These are phyloP conservation scores for Penium margaritaceum DNA, from an alignment of 139 green algal genomes.

Conservation along the genomic window DNA sequence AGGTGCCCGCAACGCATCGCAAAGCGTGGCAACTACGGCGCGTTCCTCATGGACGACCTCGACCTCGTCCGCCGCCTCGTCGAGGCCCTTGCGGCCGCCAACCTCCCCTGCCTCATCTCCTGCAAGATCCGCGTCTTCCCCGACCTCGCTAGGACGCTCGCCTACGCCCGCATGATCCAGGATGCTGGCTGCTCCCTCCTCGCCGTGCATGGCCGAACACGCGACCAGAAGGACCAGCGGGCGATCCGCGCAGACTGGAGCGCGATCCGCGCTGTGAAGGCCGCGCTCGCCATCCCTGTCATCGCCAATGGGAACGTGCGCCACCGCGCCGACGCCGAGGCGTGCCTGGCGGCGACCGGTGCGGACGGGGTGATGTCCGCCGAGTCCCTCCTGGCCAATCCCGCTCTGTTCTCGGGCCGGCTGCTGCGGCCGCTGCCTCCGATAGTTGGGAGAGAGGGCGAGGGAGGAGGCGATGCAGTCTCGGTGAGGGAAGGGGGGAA, in stretches of 20 bases:
- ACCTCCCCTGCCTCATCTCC: slow-evolving; percentile 33
- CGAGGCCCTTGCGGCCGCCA: background rate
- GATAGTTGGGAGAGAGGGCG: no score
- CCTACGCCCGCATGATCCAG: slow-evolving; percentile 88
- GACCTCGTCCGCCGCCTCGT: slow-evolving; percentile 41
- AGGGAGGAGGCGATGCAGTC: no score
- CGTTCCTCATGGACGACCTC: slow-evolving; percentile 60
- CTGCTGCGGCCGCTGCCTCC: no score
- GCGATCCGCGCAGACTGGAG: slow-evolving; percentile 70
- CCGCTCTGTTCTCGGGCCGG: slow-evolving; percentile 48
- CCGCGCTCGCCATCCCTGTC: slow-evolving; percentile 48
- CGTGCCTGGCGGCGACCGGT: slow-evolving; percentile 49
- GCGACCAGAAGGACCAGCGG: slow-evolving; percentile 76
- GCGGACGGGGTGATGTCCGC: slow-evolving; percentile 51
- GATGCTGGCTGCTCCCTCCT: slow-evolving; percentile 72
- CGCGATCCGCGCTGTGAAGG: slow-evolving; percentile 60
- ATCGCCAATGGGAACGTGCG: slow-evolving; percentile 55
- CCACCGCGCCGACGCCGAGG: slow-evolving; percentile 34
- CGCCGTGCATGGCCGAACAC: slow-evolving; percentile 85
- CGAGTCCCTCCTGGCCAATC: slow-evolving; percentile 51
- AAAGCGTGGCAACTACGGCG: slow-evolving; percentile 50
- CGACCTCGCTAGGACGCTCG: slow-evolving; percentile 70
- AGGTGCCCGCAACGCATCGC: slow-evolving; percentile 46
- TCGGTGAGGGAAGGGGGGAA: background rate
- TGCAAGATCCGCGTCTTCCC: slow-evolving; percentile 79